Evolutionary conservation across 2,329 filamentous ascomycete species (phyloP).

Genomic region (Aspergillus fructus): DNA sequence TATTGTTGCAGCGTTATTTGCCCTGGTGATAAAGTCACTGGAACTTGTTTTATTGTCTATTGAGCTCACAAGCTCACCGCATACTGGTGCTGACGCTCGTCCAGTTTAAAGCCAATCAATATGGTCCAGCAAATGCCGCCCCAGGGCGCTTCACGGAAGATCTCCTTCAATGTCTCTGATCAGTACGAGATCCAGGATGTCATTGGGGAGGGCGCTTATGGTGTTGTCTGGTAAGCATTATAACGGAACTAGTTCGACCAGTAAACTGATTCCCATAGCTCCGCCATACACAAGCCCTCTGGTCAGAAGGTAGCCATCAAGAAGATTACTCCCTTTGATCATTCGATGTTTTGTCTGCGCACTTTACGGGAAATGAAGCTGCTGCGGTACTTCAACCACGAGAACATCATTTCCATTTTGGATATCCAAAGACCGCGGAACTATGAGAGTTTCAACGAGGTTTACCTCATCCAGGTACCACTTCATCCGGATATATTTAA

Average conservation of each 20-base stretch:
- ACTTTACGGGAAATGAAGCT: constrained; percentile 99
- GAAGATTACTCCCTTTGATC: constrained; percentile 99
- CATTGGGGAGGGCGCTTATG: constrained; percentile 96
- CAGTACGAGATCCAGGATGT: constrained; percentile 99
- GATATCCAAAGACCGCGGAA: constrained; percentile 98
- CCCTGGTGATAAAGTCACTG: background rate
- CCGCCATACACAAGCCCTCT: constrained; percentile 95
- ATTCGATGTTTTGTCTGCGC: constrained; percentile 97
- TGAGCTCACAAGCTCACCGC: background rate
- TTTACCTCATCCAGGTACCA: constrained; percentile 92
- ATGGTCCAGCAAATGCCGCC: constrained; percentile 47
- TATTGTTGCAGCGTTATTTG: background rate
- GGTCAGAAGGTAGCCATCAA: constrained; percentile 99
- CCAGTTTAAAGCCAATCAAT: constrained; percentile 10
- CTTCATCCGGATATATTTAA: constrained; percentile 17
- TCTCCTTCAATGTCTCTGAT: constrained; percentile 99
- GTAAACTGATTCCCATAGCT: constrained; percentile 55
- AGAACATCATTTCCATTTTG: constrained; percentile 99
- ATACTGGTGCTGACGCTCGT: constrained; percentile 9
- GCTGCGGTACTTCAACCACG: constrained; percentile 97
- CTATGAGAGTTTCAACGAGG: constrained; percentile 95
- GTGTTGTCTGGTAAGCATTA: constrained; percentile 84
- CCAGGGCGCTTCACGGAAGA: constrained; percentile 73
- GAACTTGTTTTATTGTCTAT: background rate
- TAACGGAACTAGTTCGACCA: background rate